phyloP scores from a whole-genome alignment of 345 rosid species.

The Stellera chamaejasme region DNA sequence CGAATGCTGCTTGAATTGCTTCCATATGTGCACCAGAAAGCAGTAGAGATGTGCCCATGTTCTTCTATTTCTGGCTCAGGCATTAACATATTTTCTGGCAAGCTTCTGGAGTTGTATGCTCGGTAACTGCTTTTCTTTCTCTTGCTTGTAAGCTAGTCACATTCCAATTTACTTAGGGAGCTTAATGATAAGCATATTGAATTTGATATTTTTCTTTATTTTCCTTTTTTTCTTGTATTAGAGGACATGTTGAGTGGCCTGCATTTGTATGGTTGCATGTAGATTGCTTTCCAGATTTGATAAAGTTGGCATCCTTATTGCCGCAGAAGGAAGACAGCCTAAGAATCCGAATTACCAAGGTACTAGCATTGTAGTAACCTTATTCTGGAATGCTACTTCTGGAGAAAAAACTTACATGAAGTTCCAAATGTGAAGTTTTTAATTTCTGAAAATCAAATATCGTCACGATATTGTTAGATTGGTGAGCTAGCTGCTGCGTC shows the following conservation, averaged over 20 bases:
- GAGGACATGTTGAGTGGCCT: slow-evolving; percentile 83
- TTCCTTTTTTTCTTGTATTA: slow-evolving; percentile 16
- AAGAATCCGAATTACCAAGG: slow-evolving; percentile 80
- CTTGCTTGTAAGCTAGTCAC: not conserved
- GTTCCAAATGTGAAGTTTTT: too few species aligned
- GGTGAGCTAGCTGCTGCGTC: too few species aligned
- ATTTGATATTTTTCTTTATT: slow-evolving; percentile 9
- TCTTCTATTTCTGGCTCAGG: slow-evolving; percentile 38
- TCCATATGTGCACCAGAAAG: slow-evolving; percentile 61
- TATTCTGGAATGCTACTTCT: not conserved
- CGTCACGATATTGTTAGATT: too few species aligned
- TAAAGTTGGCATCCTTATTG: slow-evolving; percentile 70
- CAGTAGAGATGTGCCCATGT: slow-evolving; percentile 78
- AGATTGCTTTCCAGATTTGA: slow-evolving; percentile 80
- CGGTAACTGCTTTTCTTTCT: slow-evolving; percentile 31
- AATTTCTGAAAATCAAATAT: too few species aligned
- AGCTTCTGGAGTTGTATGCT: slow-evolving; percentile 64
- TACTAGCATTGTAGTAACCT: slow-evolving; percentile 19
- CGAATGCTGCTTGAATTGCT: slow-evolving; percentile 75
- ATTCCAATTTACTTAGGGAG: slow-evolving; percentile 9
- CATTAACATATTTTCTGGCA: slow-evolving; percentile 38
- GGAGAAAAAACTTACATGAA: too few species aligned
- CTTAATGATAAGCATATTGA: slow-evolving; percentile 9
- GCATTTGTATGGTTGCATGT: slow-evolving; percentile 91
- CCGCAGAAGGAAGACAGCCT: slow-evolving; percentile 85